Percentiles rank a stretch among this genome's conserved stretches.
Evolutionary conservation across 2,329 filamentous ascomycete species (phyloP).

Genomic region (Ceratocystis papillata): DNA sequence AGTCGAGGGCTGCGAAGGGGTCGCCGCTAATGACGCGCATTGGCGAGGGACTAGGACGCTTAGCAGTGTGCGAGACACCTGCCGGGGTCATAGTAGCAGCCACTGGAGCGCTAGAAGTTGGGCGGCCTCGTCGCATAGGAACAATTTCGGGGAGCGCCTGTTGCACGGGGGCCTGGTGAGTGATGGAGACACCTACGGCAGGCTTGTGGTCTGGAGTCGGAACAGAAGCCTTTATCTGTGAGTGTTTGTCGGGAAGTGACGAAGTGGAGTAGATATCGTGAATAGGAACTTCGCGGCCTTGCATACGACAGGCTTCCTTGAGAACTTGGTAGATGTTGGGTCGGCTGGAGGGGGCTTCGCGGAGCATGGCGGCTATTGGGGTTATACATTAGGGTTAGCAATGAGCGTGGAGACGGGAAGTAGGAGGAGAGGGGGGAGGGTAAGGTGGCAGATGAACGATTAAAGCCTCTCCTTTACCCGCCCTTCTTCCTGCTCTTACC

Average conservation of each 20-base stretch:
- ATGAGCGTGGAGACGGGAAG: not conserved
- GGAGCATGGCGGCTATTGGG: constrained; percentile 71
- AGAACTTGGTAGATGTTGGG: constrained; percentile 94
- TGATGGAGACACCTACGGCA: constrained; percentile 68
- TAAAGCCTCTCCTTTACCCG: too few relatives aligned
- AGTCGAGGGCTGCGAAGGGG: constrained; percentile 83
- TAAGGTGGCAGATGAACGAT: not conserved
- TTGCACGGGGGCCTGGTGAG: constrained; percentile 59
- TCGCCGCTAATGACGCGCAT: constrained; percentile 60
- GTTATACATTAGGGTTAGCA: constrained; percentile 11
- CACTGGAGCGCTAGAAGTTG: constrained; percentile 30
- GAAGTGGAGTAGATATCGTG: constrained; percentile 69
- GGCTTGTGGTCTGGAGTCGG: constrained; percentile 43
- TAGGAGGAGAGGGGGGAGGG: not conserved
- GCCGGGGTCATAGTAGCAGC: constrained; percentile 15
- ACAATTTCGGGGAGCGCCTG: constrained; percentile 75
- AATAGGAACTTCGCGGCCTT: constrained; percentile 74
- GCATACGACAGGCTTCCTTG: constrained; percentile 77
- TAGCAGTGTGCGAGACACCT: not conserved
- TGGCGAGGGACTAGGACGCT: constrained; percentile 51
- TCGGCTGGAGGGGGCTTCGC: constrained; percentile 63
- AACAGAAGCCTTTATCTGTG: constrained; percentile 42
- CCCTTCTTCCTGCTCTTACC: constrained; percentile 39
- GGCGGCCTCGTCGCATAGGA: constrained; percentile 82
- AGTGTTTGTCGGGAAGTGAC: constrained; percentile 51